These are phyloP conservation scores for Cenococcum geophilum DNA, from an alignment of 495 filamentous ascomycete genomes.

Conservation along the genomic window DNA sequence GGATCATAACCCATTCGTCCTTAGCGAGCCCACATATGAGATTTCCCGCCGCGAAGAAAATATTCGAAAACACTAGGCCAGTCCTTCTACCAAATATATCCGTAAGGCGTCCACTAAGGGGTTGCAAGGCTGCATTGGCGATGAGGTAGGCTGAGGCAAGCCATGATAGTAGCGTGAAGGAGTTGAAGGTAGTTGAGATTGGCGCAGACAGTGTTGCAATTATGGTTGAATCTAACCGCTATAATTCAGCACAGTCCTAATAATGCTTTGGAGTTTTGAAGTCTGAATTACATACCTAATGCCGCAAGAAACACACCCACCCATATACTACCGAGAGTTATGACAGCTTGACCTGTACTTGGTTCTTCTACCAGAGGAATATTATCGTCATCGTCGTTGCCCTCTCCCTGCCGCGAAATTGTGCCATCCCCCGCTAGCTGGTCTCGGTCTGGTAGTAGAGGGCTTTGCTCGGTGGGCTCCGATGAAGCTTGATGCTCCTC, in stretches of 20 bases:
- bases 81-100: slow-evolving; percentile 80
- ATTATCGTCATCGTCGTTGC: slow-evolving; percentile 16
- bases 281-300: slow-evolving; percentile 42
- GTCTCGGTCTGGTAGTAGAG: slow-evolving; percentile 3
- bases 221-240: slow-evolving; percentile 61
- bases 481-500: background rate
- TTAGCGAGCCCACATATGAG: slow-evolving; percentile 77
- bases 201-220: slow-evolving; percentile 81
- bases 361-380: slow-evolving; percentile 41
- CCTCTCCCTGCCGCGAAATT: slow-evolving; percentile 25
- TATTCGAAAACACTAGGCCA: slow-evolving; percentile 71
- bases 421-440: slow-evolving; percentile 8
- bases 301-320: slow-evolving; percentile 80
- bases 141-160: slow-evolving; percentile 86
- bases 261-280: background rate
- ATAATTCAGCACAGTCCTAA: background rate
- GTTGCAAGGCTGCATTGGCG: slow-evolving; percentile 81
- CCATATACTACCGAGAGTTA: slow-evolving; percentile 57
- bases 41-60: slow-evolving; percentile 76
- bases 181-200: slow-evolving; percentile 79
- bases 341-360: slow-evolving; percentile 42
- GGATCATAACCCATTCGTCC: slow-evolving; percentile 63
- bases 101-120: slow-evolving; percentile 75
- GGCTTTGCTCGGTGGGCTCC: slow-evolving; percentile 5
- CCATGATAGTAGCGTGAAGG: slow-evolving; percentile 81